These are phyloP conservation scores for Thymus quinquecostatus DNA, from an alignment of 257 asterid species.

Conservation along the genomic window DNA sequence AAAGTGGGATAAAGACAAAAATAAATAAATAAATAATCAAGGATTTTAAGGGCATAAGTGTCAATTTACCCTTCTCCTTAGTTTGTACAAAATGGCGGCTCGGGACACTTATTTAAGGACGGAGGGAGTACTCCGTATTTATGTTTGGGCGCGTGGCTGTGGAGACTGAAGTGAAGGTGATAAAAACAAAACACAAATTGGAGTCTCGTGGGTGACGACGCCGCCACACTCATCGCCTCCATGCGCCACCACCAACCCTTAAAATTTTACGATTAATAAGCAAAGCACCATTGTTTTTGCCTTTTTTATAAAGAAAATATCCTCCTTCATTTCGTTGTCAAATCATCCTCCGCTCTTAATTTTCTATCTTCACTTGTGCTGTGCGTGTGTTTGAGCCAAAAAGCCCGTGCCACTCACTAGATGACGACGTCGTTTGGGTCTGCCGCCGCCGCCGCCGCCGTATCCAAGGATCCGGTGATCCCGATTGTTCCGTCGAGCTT, in stretches of 20 bases:
- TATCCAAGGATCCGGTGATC: slow-evolving; percentile 43
- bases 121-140: too few relatives aligned
- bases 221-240: too few relatives aligned
- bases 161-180: background rate
- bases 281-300: background rate
- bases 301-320: background rate
- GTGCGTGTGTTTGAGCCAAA: background rate
- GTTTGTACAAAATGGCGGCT: too few relatives aligned
- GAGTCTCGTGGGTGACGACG: too few relatives aligned
- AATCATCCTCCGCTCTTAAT: background rate
- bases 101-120: too few relatives aligned
- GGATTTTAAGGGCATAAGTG: too few relatives aligned
- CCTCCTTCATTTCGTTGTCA: background rate
- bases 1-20: too few relatives aligned
- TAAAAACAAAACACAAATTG: too few relatives aligned
- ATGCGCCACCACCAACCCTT: too few relatives aligned
- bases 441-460: slow-evolving; percentile 49
- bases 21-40: too few relatives aligned
- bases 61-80: too few relatives aligned
- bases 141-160: background rate
- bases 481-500: slow-evolving; percentile 42
- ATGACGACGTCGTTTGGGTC: slow-evolving; percentile 62
- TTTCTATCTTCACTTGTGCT: slow-evolving; percentile 6
- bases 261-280: too few relatives aligned
- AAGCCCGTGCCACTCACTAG: background rate